These are phyloP conservation scores for Macrolepiota albuminosa DNA, from an alignment of 768 basidiomycete species.

Conservation along the genomic window DNA sequence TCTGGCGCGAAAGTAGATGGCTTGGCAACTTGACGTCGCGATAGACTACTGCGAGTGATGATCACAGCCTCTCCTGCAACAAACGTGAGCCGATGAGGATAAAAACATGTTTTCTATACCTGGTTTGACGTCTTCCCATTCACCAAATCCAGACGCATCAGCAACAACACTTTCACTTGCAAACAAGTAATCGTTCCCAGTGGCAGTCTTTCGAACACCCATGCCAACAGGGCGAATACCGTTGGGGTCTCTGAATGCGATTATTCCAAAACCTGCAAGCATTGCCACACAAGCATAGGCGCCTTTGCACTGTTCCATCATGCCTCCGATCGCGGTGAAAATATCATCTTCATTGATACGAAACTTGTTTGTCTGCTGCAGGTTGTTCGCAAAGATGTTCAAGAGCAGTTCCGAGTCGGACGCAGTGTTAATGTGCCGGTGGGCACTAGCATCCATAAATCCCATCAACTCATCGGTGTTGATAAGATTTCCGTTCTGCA, in stretches of 20 bases:
- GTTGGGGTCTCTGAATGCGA: constrained; percentile 97
- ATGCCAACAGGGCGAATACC: constrained; percentile 93
- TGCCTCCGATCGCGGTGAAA: constrained; percentile 85
- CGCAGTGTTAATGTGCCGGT: constrained; percentile 97
- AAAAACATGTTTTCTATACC: constrained; percentile 39
- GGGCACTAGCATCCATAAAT: constrained; percentile 93
- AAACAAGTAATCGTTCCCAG: constrained; percentile 81
- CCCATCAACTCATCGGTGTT: constrained; percentile 84
- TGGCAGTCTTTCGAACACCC: constrained; percentile 56
- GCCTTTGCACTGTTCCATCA: constrained; percentile 86
- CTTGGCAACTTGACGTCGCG: constrained; percentile 67
- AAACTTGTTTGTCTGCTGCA: constrained; percentile 98
- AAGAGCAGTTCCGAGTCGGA: constrained; percentile 97
- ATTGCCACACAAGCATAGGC: constrained; percentile 98
- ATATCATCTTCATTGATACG: constrained; percentile 99
- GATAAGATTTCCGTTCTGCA: constrained; percentile 96
- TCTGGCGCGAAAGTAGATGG: constrained; percentile 86
- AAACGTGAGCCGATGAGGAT: constrained; percentile 1
- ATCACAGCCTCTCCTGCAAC: constrained; percentile 87
- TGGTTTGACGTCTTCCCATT: constrained; percentile 93
- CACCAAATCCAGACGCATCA: constrained; percentile 84
- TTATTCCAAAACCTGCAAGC: constrained; percentile 97
- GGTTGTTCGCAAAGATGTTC: constrained; percentile 96
- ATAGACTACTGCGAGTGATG: constrained; percentile 78
- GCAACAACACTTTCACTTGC: constrained; percentile 96